Percentiles rank a stretch among this genome's conserved stretches.
Conservation (phyloP, 108 stramenopile species). For the Licmophora abbreviata region DNA sequence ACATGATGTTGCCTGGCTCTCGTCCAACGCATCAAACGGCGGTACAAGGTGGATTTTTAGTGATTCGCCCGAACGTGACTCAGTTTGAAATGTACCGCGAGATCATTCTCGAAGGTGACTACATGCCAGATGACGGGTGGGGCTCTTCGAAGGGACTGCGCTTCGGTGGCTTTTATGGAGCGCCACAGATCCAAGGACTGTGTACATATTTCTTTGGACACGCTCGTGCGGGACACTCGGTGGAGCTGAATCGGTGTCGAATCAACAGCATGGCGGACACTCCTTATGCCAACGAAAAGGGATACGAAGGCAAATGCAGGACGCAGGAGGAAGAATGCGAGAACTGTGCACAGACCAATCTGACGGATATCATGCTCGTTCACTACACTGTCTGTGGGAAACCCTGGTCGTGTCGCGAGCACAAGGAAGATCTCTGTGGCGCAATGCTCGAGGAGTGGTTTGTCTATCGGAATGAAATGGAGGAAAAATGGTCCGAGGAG, state of each 20-base stretch:
- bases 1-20: constrained; percentile 36
- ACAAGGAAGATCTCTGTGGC: too few relatives aligned
- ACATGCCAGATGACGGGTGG: constrained; percentile 36
- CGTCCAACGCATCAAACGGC: constrained; percentile 47
- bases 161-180: constrained; percentile 73
- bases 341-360: constrained; percentile 48
- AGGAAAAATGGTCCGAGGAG: too few relatives aligned
- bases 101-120: constrained; percentile 62
- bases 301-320: too few relatives aligned
- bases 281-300: too few relatives aligned
- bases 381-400: constrained; percentile 87
- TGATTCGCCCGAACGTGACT: constrained; percentile 51
- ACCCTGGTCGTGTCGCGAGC: constrained; percentile 71
- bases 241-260: constrained; percentile 64
- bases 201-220: constrained; percentile 65
- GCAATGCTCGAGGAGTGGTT: too few relatives aligned
- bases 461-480: too few relatives aligned
- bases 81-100: constrained; percentile 57
- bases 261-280: constrained; percentile 82
- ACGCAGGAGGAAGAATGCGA: constrained; percentile 48
- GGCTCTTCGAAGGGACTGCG: constrained; percentile 54
- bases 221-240: constrained; percentile 12
- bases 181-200: constrained; percentile 40
- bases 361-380: constrained; percentile 36
- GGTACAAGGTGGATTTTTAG: constrained; percentile 88